Percentiles rank a stretch among this genome's conserved stretches.
Evolutionary conservation across 169 alveolate genomes (phyloP).

Genomic region (Toxoplasma gondii): DNA sequence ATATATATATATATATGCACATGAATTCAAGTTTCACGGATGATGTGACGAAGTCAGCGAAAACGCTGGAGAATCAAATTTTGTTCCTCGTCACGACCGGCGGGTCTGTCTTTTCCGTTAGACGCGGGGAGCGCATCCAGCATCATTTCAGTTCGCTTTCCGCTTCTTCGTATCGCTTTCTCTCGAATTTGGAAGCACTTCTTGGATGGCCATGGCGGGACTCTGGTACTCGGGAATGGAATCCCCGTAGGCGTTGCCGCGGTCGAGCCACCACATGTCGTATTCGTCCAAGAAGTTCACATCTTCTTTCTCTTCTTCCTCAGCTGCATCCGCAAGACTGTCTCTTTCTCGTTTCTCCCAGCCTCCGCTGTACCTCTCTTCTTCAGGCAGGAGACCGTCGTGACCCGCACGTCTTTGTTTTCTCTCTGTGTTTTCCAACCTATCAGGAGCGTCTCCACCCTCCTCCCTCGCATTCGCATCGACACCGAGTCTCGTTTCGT

Average conservation of each 20-base stretch:
- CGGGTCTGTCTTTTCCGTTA: too few relatives aligned
- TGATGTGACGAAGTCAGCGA: too few relatives aligned
- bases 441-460: background rate
- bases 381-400: background rate
- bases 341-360: background rate
- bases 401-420: background rate
- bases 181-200: too few relatives aligned
- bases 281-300: slow-evolving; percentile 31
- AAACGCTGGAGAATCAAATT: too few relatives aligned
- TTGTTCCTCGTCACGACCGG: too few relatives aligned
- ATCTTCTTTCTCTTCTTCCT: background rate
- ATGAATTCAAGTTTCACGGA: too few relatives aligned
- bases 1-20: too few relatives aligned
- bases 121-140: too few relatives aligned
- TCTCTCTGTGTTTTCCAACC: background rate
- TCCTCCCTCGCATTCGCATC: background rate
- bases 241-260: background rate
- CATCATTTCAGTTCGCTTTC: too few relatives aligned
- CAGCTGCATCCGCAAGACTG: background rate
- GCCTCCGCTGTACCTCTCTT: background rate
- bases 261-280: slow-evolving; percentile 19
- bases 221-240: background rate
- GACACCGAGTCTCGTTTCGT: background rate
- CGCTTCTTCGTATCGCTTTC: too few relatives aligned
- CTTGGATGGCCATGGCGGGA: background rate